These are phyloP conservation scores for Magnolia sinica DNA, from an alignment of 164 flowering plant genomes.

Conservation along the genomic window DNA sequence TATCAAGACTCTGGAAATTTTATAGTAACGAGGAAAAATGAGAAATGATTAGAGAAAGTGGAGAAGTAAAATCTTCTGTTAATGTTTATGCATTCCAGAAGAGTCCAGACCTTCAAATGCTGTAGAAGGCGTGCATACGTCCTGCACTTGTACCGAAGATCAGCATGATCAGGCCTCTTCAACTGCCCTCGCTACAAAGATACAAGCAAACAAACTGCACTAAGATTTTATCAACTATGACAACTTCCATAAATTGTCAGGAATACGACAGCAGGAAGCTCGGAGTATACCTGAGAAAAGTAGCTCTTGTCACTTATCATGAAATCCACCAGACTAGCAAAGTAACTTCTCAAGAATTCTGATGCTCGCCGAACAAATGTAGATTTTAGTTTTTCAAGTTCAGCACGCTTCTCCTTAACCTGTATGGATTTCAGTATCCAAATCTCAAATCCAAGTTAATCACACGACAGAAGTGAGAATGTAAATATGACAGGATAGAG, in stretches of 20 bases:
- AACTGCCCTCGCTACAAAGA: conserved; percentile 81
- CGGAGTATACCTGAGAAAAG: conserved; percentile 75
- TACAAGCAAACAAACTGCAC: conserved; percentile 10
- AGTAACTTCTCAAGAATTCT: conserved; percentile 91
- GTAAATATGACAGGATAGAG: no score
- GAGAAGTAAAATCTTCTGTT: background rate
- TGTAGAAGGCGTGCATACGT: conserved; percentile 98
- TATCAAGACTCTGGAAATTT: conserved; percentile 79
- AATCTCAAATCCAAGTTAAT: background rate
- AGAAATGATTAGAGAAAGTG: conserved; percentile 5
- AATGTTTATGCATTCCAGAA: background rate
- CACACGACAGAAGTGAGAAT: no score
- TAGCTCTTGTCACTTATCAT: conserved; percentile 97
- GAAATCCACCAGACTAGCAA: conserved; percentile 94
- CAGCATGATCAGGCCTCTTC: conserved; percentile 99
- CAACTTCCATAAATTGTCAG: background rate
- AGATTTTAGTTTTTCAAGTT: conserved; percentile 75
- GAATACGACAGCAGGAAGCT: conserved; percentile 6
- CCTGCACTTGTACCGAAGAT: conserved; percentile 95
- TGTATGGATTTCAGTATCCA: conserved; percentile 26
- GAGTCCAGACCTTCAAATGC: conserved; percentile 71
- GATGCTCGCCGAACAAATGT: conserved; percentile 93
- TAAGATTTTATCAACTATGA: conserved; percentile 6
- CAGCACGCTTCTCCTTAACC: conserved; percentile 91
- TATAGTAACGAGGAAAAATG: background rate